A percentile compares a stretch with the other conserved stretches of the same genome.
phyloP scores from a whole-genome alignment of 768 basidiomycete species.

The Glaciozyma antarctica region DNA sequence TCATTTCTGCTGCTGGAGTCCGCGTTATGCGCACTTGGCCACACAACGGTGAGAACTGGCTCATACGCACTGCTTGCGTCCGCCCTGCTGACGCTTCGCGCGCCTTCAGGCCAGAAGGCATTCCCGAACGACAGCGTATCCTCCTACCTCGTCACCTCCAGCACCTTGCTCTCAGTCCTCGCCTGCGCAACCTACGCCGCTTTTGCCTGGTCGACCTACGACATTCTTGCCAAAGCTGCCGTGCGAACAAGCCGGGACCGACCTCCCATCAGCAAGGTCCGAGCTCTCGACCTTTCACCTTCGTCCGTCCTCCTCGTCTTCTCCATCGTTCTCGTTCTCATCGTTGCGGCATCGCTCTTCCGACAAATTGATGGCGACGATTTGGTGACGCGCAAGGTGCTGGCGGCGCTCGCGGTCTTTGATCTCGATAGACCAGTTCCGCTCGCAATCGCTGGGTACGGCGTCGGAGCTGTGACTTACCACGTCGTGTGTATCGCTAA shows the following conservation, averaged over 20 bases:
- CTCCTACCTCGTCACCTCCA: neutral
- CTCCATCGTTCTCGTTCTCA: neutral
- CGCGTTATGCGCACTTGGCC: conserved; percentile 16
- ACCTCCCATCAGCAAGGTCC: neutral
- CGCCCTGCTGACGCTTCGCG: neutral
- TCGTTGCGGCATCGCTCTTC: neutral
- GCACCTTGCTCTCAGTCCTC: neutral
- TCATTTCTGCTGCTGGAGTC: neutral
- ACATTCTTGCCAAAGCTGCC: neutral
- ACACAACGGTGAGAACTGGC: conserved; percentile 10
- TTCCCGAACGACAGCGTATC: conserved; percentile 13
- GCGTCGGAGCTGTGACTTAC: too few relatives aligned
- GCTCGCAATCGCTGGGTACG: too few relatives aligned
- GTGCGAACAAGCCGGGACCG: neutral
- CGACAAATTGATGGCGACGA: too few relatives aligned
- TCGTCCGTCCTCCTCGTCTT: conserved; percentile 10
- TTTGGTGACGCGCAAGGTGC: too few relatives aligned
- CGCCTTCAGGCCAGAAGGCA: conserved; percentile 23
- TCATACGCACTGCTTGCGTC: neutral
- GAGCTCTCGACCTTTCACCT: conserved; percentile 1
- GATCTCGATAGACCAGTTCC: too few relatives aligned
- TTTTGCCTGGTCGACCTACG: neutral
- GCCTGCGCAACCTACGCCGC: neutral
- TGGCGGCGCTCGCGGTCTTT: too few relatives aligned
- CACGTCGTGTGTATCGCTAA: too few relatives aligned